phyloP scores from a whole-genome alignment of 768 basidiomycete genomes.

The Hygrocybe coccinea region DNA sequence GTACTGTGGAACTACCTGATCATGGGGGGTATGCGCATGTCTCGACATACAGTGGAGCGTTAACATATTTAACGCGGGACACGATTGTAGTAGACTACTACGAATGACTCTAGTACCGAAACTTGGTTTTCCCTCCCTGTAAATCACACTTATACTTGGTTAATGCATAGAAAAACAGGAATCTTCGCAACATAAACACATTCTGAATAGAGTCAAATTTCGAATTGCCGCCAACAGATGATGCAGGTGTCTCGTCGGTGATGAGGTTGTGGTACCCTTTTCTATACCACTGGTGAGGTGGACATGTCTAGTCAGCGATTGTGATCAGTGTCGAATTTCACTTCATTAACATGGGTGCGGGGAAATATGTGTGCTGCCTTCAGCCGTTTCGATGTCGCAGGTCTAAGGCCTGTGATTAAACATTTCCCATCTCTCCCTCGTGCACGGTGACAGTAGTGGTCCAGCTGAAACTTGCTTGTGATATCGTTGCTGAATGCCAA shows the following conservation, averaged over 20 bases:
- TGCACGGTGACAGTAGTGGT: conserved; percentile 11
- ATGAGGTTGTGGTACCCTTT: conserved; percentile 17
- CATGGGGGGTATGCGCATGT: too few species aligned
- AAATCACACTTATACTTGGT: too few species aligned
- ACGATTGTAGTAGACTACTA: too few species aligned
- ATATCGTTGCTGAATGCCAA: neutral
- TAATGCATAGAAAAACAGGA: too few species aligned
- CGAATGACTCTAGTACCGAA: too few species aligned
- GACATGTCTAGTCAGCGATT: conserved; percentile 3
- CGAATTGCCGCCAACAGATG: conserved; percentile 11
- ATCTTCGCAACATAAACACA: conserved; percentile 19
- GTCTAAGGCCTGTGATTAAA: conserved; percentile 12
- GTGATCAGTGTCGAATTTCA: conserved; percentile 2
- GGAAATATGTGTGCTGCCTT: conserved; percentile 23
- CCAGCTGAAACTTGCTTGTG: conserved; percentile 6
- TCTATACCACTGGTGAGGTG: conserved; percentile 14
- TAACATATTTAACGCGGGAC: too few species aligned
- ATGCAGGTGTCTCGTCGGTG: conserved; percentile 16
- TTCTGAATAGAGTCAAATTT: conserved; percentile 26
- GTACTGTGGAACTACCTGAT: too few species aligned
- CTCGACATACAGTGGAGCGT: too few species aligned
- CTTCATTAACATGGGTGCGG: conserved; percentile 22
- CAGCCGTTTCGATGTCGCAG: conserved; percentile 9
- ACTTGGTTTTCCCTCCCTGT: too few species aligned
- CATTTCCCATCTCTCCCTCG: conserved; percentile 16